Evolutionary conservation across 2,329 filamentous ascomycete genomes (phyloP), one percentile per base, ranked within the genome.

Genomic region (Cytospora schulzeri): DNA sequence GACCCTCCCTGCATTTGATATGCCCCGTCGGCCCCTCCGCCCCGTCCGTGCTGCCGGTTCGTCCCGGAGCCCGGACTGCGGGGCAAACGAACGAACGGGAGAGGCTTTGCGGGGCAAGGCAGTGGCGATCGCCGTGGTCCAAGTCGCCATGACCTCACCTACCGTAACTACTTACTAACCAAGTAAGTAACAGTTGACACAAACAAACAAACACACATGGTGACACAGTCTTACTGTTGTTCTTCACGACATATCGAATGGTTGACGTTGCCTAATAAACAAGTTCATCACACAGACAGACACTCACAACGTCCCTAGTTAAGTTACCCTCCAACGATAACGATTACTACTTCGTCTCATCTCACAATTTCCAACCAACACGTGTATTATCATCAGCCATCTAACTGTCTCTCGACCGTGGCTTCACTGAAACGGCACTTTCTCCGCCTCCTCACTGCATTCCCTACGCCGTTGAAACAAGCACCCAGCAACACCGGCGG

Each of bases 361-460:
- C 26, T 26, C 14, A 41, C 57, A 24, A 14, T 14, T 22, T 31
- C 28, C n/a, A 26, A 15, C 31, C 26, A 12, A 51, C 9, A 35
- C 28, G 28, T 9, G 29, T 4, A 17, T 53, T 4, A 53, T 54
- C 33, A 26, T 52, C 59, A 28, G 24, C 41, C 6, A 35, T 35
- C 33, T 14, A 54, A 2, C 1, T 14, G 6, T 11, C 57, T 50
- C 26, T 26, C 11, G 14, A 65, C 55, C 26, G 52, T 66, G 65
- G 66, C 66, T 41, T 41, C 45, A 19, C 50, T 65, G 35, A 55
- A 52, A 54, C 35, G 31, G n/a, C 45, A 57, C 57, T 9, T 60
- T 28, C 9, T 52, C 15, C 54, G 59, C 22, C 22, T 61, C 17
- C 55, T 65, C 52, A 22, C 53, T 28, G 11, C 29, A n/a, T 29